A percentile compares a stretch with the other conserved stretches of the same genome.
Evolutionary conservation across 23 red algal species (phyloP).

Genomic region (Gracilaria vermiculophylla): DNA sequence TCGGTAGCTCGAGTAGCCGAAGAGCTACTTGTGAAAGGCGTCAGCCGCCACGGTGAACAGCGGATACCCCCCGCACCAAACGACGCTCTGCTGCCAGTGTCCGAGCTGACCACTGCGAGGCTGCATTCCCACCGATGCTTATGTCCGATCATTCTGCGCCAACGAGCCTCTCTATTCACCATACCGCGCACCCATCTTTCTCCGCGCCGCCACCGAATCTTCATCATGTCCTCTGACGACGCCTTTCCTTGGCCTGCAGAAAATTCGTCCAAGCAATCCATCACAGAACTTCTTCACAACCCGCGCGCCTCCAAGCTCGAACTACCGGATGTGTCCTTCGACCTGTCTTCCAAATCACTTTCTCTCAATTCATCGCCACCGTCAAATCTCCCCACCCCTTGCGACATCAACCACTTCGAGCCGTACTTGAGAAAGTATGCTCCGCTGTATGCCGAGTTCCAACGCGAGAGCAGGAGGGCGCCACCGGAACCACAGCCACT

Average conservation of each 20-base stretch:
- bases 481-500: neutral
- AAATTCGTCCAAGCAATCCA: constrained; percentile 42
- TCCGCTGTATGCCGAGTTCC: constrained; percentile 11
- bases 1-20: too few relatives aligned
- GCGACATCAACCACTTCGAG: constrained; percentile 52
- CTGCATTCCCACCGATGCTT: too few relatives aligned
- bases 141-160: too few relatives aligned
- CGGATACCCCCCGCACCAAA: too few relatives aligned
- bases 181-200: too few relatives aligned
- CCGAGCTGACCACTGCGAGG: too few relatives aligned
- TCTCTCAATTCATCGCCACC: neutral
- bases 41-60: too few relatives aligned
- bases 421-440: constrained; percentile 38
- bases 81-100: too few relatives aligned
- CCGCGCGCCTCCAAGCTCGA: constrained; percentile 26
- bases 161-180: too few relatives aligned
- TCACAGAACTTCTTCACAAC: constrained; percentile 60
- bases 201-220: neutral
- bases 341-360: constrained; percentile 24
- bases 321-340: constrained; percentile 27
- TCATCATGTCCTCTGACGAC: constrained; percentile 4
- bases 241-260: neutral
- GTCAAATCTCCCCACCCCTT: neutral
- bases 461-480: neutral
- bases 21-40: too few relatives aligned